Conservation (phyloP, 2,329 filamentous ascomycete species). For the Nemania diffusa region DNA sequence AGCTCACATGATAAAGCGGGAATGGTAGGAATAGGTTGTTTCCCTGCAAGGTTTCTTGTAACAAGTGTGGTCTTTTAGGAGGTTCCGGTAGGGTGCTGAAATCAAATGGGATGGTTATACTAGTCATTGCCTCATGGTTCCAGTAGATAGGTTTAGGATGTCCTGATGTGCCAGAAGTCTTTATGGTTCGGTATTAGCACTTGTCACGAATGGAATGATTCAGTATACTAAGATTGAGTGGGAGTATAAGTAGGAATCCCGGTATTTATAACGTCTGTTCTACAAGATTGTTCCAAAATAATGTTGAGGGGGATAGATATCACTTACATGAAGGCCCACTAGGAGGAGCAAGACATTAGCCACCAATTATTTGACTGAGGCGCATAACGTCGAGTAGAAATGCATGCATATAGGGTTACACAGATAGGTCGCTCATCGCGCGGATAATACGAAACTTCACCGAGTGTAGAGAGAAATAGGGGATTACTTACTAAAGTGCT, state of each 20-base stretch:
- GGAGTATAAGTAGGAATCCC: neutral
- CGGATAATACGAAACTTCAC: neutral
- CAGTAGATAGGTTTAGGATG: constrained; percentile 46
- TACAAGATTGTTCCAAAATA: neutral
- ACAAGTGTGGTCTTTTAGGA: constrained; percentile 11
- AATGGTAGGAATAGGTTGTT: constrained; percentile 34
- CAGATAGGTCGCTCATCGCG: neutral
- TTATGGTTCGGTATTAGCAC: neutral
- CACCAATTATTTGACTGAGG: neutral
- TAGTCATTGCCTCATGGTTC: constrained; percentile 38
- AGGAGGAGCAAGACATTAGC: constrained; percentile 14
- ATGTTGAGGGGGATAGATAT: neutral
- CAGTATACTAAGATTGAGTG: neutral
- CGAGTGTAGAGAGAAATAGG: neutral
- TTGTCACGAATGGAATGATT: neutral
- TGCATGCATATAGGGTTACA: neutral
- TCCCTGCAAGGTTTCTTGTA: constrained; percentile 20
- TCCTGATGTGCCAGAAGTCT: constrained; percentile 41
- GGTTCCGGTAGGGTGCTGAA: constrained; percentile 22
- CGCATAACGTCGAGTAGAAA: neutral
- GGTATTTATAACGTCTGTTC: neutral
- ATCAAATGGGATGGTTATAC: constrained; percentile 33
- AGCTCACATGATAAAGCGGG: constrained; percentile 34
- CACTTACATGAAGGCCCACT: constrained; percentile 34
- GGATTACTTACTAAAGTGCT: constrained; percentile 19